phyloP scores from a whole-genome alignment of 257 asterid genomes.

The Solanum corneliomulleri region DNA sequence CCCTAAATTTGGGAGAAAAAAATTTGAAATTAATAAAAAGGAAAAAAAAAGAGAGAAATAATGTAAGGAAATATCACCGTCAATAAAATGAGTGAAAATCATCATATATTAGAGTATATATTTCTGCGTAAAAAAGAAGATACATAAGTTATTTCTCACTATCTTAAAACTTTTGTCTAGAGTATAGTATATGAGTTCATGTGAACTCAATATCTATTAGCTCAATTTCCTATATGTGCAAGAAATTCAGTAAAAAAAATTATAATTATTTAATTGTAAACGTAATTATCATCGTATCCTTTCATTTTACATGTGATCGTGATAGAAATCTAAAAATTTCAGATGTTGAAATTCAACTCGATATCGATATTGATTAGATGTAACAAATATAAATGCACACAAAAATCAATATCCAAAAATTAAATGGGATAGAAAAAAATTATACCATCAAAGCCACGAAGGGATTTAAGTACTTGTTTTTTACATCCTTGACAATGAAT shows the following conservation, averaged over 20 bases:
- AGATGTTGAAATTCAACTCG: background rate
- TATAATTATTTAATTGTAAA: background rate
- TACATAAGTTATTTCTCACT: too few species aligned
- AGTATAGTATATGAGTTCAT: background rate
- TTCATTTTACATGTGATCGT: background rate
- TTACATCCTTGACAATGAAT: constrained; percentile 55
- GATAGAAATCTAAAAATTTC: background rate
- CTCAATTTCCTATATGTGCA: background rate
- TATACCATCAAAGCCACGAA: constrained; percentile 36
- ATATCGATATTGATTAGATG: accelerated
- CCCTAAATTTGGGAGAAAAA: constrained; percentile 14
- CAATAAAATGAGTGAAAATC: background rate
- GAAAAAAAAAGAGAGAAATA: background rate
- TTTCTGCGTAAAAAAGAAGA: background rate
- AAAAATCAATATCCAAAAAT: background rate
- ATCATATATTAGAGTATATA: background rate
- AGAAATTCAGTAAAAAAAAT: background rate
- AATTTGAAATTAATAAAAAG: background rate
- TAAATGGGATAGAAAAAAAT: background rate
- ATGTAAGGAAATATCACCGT: background rate
- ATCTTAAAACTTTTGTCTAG: background rate
- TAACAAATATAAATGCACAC: too few species aligned
- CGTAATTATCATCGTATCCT: background rate
- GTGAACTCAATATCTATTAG: background rate
- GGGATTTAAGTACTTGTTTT: constrained; percentile 16